Evolutionary conservation across 169 alveolate species (phyloP).

Genomic region (Plasmodium fragile): DNA sequence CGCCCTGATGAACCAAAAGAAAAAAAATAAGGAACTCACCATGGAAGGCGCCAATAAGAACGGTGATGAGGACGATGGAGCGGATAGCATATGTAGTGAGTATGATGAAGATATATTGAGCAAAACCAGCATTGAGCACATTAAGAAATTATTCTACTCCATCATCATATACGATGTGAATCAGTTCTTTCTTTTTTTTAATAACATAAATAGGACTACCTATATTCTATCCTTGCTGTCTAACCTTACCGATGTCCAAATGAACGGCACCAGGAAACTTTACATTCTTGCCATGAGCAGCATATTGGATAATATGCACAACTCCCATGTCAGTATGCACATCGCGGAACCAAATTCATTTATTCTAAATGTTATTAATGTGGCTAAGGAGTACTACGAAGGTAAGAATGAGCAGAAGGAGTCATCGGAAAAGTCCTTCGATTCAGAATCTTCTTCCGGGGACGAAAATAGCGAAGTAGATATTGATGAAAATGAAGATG

Average conservation of each 20-base stretch:
- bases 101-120: slow-evolving; percentile 70
- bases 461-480: slow-evolving; percentile 71
- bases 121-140: slow-evolving; percentile 54
- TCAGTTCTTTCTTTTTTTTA: slow-evolving; percentile 34
- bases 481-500: slow-evolving; percentile 74
- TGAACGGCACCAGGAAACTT: slow-evolving; percentile 34
- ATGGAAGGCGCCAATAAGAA: background rate
- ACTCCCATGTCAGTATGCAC: slow-evolving; percentile 21
- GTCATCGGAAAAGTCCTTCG: slow-evolving; percentile 35
- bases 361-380: slow-evolving; percentile 22
- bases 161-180: slow-evolving; percentile 48
- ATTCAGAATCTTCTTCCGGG: slow-evolving; percentile 48
- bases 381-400: slow-evolving; percentile 40
- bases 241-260: slow-evolving; percentile 29
- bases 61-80: slow-evolving; percentile 26
- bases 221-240: slow-evolving; percentile 25
- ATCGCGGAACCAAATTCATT: slow-evolving; percentile 45
- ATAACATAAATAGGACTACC: slow-evolving; percentile 39
- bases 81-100: slow-evolving; percentile 50
- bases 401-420: slow-evolving; percentile 28
- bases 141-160: slow-evolving; percentile 38
- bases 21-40: background rate
- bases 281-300: slow-evolving; percentile 65
- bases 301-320: slow-evolving; percentile 54
- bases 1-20: slow-evolving; percentile 22